Evolutionary conservation across 2,329 filamentous ascomycete species (phyloP).

Genomic region (Cytospora mali): DNA sequence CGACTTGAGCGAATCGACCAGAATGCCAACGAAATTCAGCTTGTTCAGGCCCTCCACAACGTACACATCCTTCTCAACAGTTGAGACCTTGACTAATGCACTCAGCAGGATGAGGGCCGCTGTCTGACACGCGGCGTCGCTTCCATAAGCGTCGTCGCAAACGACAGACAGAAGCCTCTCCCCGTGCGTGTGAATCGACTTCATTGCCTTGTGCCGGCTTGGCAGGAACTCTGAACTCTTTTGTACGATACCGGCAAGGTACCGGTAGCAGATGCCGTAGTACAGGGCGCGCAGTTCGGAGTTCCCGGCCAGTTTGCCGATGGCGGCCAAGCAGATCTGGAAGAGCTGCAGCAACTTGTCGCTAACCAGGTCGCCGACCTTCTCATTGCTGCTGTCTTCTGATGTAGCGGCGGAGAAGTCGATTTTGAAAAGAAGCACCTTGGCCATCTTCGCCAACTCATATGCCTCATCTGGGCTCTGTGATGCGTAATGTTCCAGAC

Average conservation of each 20-base stretch:
- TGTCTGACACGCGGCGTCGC: constrained; percentile 79
- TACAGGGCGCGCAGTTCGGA: constrained; percentile 78
- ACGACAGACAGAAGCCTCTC: constrained; percentile 81
- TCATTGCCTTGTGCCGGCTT: constrained; percentile 65
- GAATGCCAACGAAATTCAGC: constrained; percentile 87
- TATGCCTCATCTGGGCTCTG: constrained; percentile 70
- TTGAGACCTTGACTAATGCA: constrained; percentile 73
- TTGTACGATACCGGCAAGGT: constrained; percentile 71
- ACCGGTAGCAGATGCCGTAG: constrained; percentile 89
- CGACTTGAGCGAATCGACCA: constrained; percentile 83
- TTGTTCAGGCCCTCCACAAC: constrained; percentile 79
- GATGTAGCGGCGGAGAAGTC: constrained; percentile 53
- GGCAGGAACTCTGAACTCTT: constrained; percentile 51
- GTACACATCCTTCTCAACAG: constrained; percentile 69
- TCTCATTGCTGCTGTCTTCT: constrained; percentile 46
- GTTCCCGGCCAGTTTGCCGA: constrained; percentile 72
- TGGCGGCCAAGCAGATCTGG: constrained; percentile 79
- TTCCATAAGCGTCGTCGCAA: constrained; percentile 90
- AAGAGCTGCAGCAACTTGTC: constrained; percentile 93
- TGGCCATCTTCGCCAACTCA: constrained; percentile 76
- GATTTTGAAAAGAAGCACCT: constrained; percentile 71
- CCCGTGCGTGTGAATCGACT: constrained; percentile 68
- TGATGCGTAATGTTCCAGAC: constrained; percentile 75
- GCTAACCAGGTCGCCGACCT: constrained; percentile 72
- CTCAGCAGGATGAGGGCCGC: constrained; percentile 85